Conservation (phyloP, 1,284 basidiomycete genomes). For the Ceratobasidium sp. region DNA sequence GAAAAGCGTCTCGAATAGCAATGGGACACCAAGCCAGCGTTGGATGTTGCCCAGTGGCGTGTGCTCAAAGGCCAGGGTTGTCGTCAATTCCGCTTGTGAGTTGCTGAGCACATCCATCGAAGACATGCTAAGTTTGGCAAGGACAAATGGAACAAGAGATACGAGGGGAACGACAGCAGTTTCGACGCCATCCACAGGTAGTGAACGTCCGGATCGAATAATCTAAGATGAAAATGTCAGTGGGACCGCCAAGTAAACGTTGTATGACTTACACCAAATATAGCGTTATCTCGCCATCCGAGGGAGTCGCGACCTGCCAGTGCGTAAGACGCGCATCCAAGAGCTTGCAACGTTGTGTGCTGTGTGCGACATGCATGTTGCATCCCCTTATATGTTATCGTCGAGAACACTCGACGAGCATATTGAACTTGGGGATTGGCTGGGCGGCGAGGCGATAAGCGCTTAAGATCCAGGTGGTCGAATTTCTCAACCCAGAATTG, state of each 20-base stretch:
- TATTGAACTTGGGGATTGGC: not conserved
- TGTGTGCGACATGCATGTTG: constrained; percentile 22
- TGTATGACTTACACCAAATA: constrained; percentile 29
- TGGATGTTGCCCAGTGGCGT: constrained; percentile 57
- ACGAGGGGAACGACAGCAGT: constrained; percentile 54
- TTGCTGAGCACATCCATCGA: constrained; percentile 47
- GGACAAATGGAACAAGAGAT: constrained; percentile 55
- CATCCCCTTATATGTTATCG: constrained; percentile 10
- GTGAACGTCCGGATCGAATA: constrained; percentile 57
- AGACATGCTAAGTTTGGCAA: constrained; percentile 49
- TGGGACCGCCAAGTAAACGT: not conserved
- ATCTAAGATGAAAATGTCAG: constrained; percentile 49
- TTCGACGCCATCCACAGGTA: constrained; percentile 54
- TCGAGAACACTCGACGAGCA: constrained; percentile 10
- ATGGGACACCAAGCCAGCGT: constrained; percentile 53
- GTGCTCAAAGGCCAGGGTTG: constrained; percentile 55
- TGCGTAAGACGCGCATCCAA: constrained; percentile 55
- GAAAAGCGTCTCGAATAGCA: constrained; percentile 56
- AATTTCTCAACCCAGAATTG: constrained; percentile 24
- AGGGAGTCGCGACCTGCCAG: constrained; percentile 41
- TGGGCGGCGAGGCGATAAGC: not conserved
- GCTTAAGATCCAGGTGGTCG: constrained; percentile 7
- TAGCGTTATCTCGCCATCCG: constrained; percentile 1
- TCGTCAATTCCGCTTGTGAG: constrained; percentile 54
- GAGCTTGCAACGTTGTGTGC: constrained; percentile 57